Evolutionary conservation across 305 asterid species (phyloP), one percentile per base, ranked within the genome.

Genomic region (Andrographis paniculata): DNA sequence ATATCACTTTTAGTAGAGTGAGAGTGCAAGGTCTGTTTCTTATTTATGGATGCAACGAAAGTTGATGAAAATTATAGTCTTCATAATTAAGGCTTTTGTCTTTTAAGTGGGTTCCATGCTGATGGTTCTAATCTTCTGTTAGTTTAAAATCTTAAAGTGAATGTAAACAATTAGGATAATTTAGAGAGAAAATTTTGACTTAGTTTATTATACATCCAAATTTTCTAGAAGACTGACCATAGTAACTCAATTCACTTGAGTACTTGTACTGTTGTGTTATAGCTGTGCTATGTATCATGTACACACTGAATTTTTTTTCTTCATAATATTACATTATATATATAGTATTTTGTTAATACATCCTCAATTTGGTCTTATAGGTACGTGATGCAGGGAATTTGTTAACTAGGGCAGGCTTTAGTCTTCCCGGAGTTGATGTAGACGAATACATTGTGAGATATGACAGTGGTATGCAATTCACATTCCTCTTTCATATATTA

Each of bases 371-470:
- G 59, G 52, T 65, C 60, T 56, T 65, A 44, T 63, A 89, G 98
- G 98, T 89, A 52, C 86, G 89, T 48, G 98, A 89, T 75, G 98
- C 98, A 48, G 96, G 94, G 44, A 86, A 89, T 73, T 81, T 89
- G 50, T 70, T 86, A 76, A 89, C 98, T 44, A 74, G 95, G 75
- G 96, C 95, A 24, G 96, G 95, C 55, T 89, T 86, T 69, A 59
- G 74, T 62, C 96, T 89, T 62, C 94, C 96, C 30, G 92, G 96
- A 52, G 98, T 86, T 55, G 98, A 89, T 56, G 96, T 89, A 53
- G 96, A 86, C 56, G 94, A 89, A 52, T 82, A 82, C 68, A 69
- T 78, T 49, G 92, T 89, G 70, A 73, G 77, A 80, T 89, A 86
- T 61, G 61, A 59, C 60, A 86, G 80, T 52, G 83, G 96, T 86